phyloP scores from a whole-genome alignment of 768 basidiomycete species.

The Tricholoma flavovirens region DNA sequence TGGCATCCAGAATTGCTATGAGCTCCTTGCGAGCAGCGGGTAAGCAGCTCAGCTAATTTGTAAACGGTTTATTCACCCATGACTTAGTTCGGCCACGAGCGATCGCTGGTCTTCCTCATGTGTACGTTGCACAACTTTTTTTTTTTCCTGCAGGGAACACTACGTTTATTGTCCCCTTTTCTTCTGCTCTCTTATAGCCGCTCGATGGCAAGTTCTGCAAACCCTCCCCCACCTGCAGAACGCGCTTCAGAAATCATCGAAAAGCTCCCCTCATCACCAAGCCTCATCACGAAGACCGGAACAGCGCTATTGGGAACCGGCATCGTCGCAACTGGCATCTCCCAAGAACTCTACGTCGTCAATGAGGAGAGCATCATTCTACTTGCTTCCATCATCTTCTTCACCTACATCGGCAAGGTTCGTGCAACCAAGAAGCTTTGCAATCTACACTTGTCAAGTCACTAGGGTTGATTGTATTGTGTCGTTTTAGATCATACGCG shows the following conservation, averaged over 20 bases:
- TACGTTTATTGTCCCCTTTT: too few relatives aligned
- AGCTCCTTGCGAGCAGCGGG: conserved; percentile 59
- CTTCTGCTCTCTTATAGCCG: conserved; percentile 38
- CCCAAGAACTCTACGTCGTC: conserved; percentile 94
- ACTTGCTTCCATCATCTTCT: conserved; percentile 76
- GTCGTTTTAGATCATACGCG: conserved; percentile 54
- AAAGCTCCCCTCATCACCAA: conserved; percentile 77
- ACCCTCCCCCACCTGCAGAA: conserved; percentile 71
- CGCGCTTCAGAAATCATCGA: conserved; percentile 89
- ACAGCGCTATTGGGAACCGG: conserved; percentile 88
- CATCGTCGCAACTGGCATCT: conserved; percentile 86
- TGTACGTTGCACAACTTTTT: conserved; percentile 26
- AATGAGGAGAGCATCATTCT: conserved; percentile 94
- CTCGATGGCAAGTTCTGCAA: conserved; percentile 54
- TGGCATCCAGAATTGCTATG: conserved; percentile 71
- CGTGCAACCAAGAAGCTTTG: conserved; percentile 23
- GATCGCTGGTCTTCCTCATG: conserved; percentile 43
- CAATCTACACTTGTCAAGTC: background rate
- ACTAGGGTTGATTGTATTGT: conserved; percentile 7
- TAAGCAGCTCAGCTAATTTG: conserved; percentile 22
- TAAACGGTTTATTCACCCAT: too few relatives aligned
- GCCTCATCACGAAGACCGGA: conserved; percentile 92
- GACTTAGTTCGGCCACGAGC: conserved; percentile 49
- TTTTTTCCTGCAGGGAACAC: background rate
- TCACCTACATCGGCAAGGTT: conserved; percentile 79